Base-by-base conservation (phyloP, 768 basidiomycete species). In the Podaxis pistillaris region DNA sequence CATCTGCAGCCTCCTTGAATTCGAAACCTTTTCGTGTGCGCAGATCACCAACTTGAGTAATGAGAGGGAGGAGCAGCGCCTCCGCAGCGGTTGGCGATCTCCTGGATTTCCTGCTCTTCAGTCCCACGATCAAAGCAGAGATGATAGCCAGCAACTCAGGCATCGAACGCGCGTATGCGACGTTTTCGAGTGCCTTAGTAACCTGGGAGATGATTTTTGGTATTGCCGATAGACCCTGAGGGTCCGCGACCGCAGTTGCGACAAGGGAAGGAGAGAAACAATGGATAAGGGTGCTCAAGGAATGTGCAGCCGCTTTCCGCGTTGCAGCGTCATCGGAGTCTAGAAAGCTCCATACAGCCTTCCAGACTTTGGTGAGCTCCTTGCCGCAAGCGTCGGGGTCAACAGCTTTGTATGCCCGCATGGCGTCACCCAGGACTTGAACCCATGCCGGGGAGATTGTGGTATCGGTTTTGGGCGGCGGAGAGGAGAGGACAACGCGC, bases 1-100 rank as follows among this genome's bases (percentile, higher is more conserved):
- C 77, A 71, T 99, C 96, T 13, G 88, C 94, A 19, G 84, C 86
- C 70, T 96, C 95, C 72, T 93, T 95, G 75, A 91, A 84, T 73
- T 97, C 94, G 69, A 98, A 99, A 1, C 81, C 86, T 73, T 90
- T 93, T 68, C 89, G 81, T 26, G 84, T 79, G 59, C 96, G 78
- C 58, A 96, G 75, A 37, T 90, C 87, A 5, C 86, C 92, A 24
- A 96, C 79, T 62, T 85, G 85, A 63, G 81, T 74, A 49, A 98
- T 81, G 44, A 95, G 70, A 41, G 87, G 85, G 56, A 90, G 71
- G 30, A 96, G 77, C 4, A 97, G 78, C 19, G 75, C 70, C 71
- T 95, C 89, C 4, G 91, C 87, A 19, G 88, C 88, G 28, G 87
- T 82, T 24, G 76, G 75, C 12, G 81, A 70, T 37, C 70, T 73